phyloP scores from a whole-genome alignment of 495 filamentous ascomycete species.

The Thermothielavioides terrestris region DNA sequence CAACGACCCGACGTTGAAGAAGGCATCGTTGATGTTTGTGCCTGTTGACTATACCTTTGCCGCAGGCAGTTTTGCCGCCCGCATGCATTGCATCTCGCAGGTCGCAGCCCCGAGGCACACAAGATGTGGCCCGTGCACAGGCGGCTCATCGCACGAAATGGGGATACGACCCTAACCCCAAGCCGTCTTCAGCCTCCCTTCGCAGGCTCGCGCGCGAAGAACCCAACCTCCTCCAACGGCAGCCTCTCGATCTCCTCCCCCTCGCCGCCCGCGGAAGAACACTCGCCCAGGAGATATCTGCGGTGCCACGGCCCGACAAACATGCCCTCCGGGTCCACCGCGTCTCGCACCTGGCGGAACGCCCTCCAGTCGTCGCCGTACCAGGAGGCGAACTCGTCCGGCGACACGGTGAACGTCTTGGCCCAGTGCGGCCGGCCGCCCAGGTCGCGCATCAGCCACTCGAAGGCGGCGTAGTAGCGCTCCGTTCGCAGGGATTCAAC shows the following conservation, averaged over 20 bases:
- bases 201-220: conserved; percentile 15
- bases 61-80: too few relatives aligned
- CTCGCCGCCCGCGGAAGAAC: too few relatives aligned
- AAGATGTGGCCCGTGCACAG: too few relatives aligned
- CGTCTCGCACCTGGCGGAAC: conserved; percentile 60
- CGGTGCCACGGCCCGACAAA: conserved; percentile 89
- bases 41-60: too few relatives aligned
- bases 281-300: conserved; percentile 50
- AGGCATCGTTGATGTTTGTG: too few relatives aligned
- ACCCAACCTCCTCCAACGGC: conserved; percentile 34
- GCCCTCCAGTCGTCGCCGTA: conserved; percentile 47
- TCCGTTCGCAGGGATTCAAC: conserved; percentile 17
- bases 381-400: conserved; percentile 48
- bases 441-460: conserved; percentile 88
- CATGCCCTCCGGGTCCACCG: conserved; percentile 81
- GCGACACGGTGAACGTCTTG: conserved; percentile 71
- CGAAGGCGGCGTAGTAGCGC: conserved; percentile 88
- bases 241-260: conserved; percentile 9
- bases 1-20: too few relatives aligned
- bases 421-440: conserved; percentile 95
- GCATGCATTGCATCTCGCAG: too few relatives aligned
- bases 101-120: too few relatives aligned
- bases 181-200: too few relatives aligned
- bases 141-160: too few relatives aligned
- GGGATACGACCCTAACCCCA: too few relatives aligned